Base-by-base conservation (phyloP, 352 stramenopile species). In the Phytophthora pini region DNA sequence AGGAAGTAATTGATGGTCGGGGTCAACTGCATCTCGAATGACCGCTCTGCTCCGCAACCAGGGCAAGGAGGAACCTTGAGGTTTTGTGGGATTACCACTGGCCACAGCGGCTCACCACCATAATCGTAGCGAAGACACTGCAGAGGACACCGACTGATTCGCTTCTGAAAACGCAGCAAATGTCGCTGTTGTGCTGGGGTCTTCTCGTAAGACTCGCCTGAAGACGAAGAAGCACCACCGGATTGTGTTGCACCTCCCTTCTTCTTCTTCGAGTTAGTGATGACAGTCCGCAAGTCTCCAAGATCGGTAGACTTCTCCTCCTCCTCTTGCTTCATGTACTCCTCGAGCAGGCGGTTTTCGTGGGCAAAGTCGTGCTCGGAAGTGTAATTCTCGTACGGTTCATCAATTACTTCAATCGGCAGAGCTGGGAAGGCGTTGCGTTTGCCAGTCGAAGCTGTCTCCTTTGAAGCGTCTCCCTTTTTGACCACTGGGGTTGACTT, bases 51-150 rank as follows among this genome's bases (percentile, higher is more conserved):
- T 9, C 85, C 87, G 26, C 87, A 95, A 5, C 56, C 43, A 61
- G 62, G 17, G 45, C 87, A 95, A 32, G 36, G 46, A 1, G 87
- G 82, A 2, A 92, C 56, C 24, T 80, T 80, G 8, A 93, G 40
- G 11, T 67, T 69, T 34, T 76, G 67, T 3, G 84, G 80, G 3
- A 74, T 72, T 5, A 85, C 74, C 13, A 79, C 77, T 11, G 87
- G 85, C 87, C 87, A 95, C 13, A 95, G 66, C 36, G 87, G 87
- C 55, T 92, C 80, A n/a, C 87, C 87, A 10, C 82, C 87, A 47
- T 95, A 95, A 65, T 95, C 82, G 53, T 95, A 95, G 31, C 87
- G 85, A 58, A 95, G 76, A 36, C 85, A 91, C 61, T 95, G 87
- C 11, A 89, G 55, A 40, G 85, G 87, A 52, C 80, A 90, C 4